A percentile compares a stretch with the other conserved stretches of the same genome.
Evolutionary conservation across 1,139 yeast species (phyloP).

Genomic region (Spencermartinsiella ligniputridi): DNA sequence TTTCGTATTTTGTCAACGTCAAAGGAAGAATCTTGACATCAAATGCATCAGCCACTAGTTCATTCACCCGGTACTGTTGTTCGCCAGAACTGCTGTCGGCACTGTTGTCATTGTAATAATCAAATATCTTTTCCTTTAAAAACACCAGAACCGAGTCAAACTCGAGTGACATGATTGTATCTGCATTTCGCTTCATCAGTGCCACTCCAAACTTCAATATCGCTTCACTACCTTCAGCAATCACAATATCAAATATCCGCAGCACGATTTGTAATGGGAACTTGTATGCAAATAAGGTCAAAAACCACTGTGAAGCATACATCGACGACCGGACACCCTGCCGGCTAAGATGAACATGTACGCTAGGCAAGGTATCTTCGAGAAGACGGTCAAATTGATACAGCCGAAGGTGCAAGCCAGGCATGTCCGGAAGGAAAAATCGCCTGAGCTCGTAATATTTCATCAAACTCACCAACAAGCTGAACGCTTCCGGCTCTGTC

Average conservation of each 20-base stretch:
- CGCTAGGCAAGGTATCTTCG: conserved; percentile 62
- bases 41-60: conserved; percentile 77
- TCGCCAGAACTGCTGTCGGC: conserved; percentile 15
- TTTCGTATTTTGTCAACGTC: conserved; percentile 60
- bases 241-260: conserved; percentile 76
- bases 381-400: conserved; percentile 85
- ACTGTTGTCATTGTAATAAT: conserved; percentile 48
- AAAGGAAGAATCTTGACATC: conserved; percentile 66
- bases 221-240: conserved; percentile 86
- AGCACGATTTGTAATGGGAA: conserved; percentile 82
- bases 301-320: conserved; percentile 97
- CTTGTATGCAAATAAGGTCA: conserved; percentile 89
- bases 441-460: conserved; percentile 73
- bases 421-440: conserved; percentile 84
- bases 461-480: conserved; percentile 77
- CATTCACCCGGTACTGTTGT: conserved; percentile 55
- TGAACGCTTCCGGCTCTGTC: conserved; percentile 80
- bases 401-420: conserved; percentile 76
- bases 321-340: conserved; percentile 86
- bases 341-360: conserved; percentile 70
- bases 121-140: conserved; percentile 75
- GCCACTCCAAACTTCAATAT: conserved; percentile 76
- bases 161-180: conserved; percentile 51
- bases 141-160: conserved; percentile 74
- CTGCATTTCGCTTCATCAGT: conserved; percentile 64